phyloP scores from a whole-genome alignment of 106 monocot species.

The Phalaenopsis aphrodite region DNA sequence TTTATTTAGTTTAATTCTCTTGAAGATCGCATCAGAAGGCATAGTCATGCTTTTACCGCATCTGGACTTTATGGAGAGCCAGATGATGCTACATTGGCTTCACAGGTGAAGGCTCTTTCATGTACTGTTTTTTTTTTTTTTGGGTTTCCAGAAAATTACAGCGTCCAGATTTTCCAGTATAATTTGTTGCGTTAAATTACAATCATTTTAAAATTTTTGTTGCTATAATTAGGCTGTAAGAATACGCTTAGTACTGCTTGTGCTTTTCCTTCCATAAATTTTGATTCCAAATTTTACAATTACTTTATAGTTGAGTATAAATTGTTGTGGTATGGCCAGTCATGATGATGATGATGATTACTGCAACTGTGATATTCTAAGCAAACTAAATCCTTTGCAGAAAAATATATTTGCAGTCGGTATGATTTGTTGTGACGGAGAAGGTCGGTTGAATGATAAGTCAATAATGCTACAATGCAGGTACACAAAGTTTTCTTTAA shows the following conservation, averaged over 20 bases:
- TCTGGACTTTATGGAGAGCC: slow-evolving; percentile 68
- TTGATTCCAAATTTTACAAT: neutral
- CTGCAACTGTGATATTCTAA: neutral
- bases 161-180: neutral
- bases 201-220: neutral
- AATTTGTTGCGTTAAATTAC: neutral
- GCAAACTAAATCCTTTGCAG: slow-evolving; percentile 23
- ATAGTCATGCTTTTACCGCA: slow-evolving; percentile 27
- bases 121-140: neutral
- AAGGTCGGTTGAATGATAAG: slow-evolving; percentile 88
- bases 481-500: slow-evolving; percentile 14
- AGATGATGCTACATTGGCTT: slow-evolving; percentile 77
- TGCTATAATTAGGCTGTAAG: neutral
- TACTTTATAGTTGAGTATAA: too few relatives aligned
- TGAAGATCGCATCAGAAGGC: slow-evolving; percentile 67
- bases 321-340: neutral
- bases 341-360: neutral
- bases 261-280: neutral
- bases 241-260: neutral
- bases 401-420: slow-evolving; percentile 85
- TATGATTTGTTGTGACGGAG: slow-evolving; percentile 80
- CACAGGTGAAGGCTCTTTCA: slow-evolving; percentile 49
- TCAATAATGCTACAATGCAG: slow-evolving; percentile 81
- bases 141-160: neutral
- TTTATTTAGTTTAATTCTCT: slow-evolving; percentile 60